Base-by-base conservation (phyloP, 257 asterid species). In the Scutellaria minor region DNA sequence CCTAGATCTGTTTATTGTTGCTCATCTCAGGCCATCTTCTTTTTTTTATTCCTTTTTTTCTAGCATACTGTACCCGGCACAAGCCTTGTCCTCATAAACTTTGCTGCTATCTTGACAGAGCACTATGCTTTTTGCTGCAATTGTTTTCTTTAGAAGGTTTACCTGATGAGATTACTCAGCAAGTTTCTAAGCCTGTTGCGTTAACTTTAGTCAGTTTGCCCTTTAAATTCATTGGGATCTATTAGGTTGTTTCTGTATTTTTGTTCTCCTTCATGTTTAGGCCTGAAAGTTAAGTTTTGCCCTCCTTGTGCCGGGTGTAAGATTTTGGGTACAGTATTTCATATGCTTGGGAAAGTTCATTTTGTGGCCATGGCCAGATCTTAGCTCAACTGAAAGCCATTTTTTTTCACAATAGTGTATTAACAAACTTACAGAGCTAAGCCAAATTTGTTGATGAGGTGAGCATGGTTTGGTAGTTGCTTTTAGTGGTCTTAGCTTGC, bases 381-480 rank as follows among this genome's bases (percentile, higher is more conserved):
- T 31, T 31, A 31, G 37, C 37, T 31, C 5, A 2, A 31, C 37
- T 31, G 37, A 31, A 31, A 2, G 0, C 37, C 37, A 31, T 2
- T 2, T 2, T 2, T 2, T 2, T 31, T 31, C 37, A 31, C 37
- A 31, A 31, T 31, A 31, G 37, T 31, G 37, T 31, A 31, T 31
- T 31, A 31, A 2, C 37, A 31, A 24, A 2, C 37, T 31, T 31
- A 31, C 2, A 5, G 37, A 41, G 41, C 54, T 44, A 42, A 31
- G 46, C 7, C 12, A n/a, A 40, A 18, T 70, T 42, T 42, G 47
- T 46, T 56, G 50, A 51, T 72, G 48, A 50, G 45, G 46, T 35
- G 18, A 18, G 55, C 68, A 50, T 7, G 61, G 56, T 27, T n/a
- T 63, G 4, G 6, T 63, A 56, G 22, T 35, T 39, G 18, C 24